Evolutionary conservation across 2,329 filamentous ascomycete genomes (phyloP).

Genomic region (Incumbomyces lentus): DNA sequence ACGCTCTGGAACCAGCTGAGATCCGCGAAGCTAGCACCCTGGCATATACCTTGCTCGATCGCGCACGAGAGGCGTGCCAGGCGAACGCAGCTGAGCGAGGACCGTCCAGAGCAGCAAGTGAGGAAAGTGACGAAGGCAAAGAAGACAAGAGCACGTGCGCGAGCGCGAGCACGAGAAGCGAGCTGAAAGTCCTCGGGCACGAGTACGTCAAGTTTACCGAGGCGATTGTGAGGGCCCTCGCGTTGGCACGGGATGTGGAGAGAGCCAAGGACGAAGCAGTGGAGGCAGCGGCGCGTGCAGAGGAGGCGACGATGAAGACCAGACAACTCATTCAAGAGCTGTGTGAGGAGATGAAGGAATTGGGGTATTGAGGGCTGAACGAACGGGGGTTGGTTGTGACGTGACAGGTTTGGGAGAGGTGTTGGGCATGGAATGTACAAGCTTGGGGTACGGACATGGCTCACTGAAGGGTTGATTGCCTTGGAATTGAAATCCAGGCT

Average conservation of each 20-base stretch:
- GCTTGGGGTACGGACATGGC: too few relatives aligned
- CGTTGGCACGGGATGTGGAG: slow-evolving; percentile 21
- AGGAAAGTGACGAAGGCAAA: slow-evolving; percentile 5
- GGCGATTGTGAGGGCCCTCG: slow-evolving; percentile 20
- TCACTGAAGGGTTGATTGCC: too few relatives aligned
- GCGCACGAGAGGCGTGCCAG: slow-evolving; percentile 9
- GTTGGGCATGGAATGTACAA: too few relatives aligned
- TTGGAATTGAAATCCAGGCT: too few relatives aligned
- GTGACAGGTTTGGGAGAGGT: too few relatives aligned
- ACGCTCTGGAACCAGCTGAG: slow-evolving; percentile 5
- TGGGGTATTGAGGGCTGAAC: too few relatives aligned
- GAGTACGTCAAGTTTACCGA: slow-evolving; percentile 19
- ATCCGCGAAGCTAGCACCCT: slow-evolving; percentile 18
- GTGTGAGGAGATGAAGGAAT: slow-evolving; percentile 7
- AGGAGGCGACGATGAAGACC: slow-evolving; percentile 11
- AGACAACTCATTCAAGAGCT: slow-evolving; percentile 9
- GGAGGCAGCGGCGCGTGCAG: slow-evolving; percentile 21
- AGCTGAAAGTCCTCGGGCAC: too few relatives aligned
- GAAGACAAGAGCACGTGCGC: too few relatives aligned
- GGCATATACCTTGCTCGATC: slow-evolving; percentile 20
- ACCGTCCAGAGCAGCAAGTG: neutral
- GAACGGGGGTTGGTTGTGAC: too few relatives aligned
- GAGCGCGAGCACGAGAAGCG: neutral
- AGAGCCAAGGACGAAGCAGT: slow-evolving; percentile 23
- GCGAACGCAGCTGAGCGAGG: too few relatives aligned